A percentile compares a stretch with the other conserved stretches of the same genome.
Evolutionary conservation across 345 rosid genomes (phyloP).

Genomic region (Streptanthus diversifolius): DNA sequence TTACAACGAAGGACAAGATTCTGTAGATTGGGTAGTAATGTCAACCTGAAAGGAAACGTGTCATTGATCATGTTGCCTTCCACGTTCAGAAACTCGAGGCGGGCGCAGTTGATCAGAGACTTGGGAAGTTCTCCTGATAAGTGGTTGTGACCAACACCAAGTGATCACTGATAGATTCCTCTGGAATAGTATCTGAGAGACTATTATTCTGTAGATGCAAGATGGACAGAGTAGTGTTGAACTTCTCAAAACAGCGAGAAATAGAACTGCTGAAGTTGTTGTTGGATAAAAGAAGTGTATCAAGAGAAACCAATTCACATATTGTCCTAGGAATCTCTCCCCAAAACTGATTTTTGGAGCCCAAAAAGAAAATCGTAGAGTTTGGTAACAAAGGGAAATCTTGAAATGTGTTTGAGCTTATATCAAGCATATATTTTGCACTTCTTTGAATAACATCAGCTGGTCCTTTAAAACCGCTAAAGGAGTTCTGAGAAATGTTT

Average conservation of each 20-base stretch:
- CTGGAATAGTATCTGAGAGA: slow-evolving; percentile 20
- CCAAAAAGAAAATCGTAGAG: neutral
- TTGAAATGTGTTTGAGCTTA: slow-evolving; percentile 11
- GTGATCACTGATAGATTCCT: neutral
- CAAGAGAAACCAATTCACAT: neutral
- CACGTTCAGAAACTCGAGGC: slow-evolving; percentile 41
- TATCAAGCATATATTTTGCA: neutral
- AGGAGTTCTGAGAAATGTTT: slow-evolving; percentile 17
- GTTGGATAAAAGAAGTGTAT: slow-evolving; percentile 21
- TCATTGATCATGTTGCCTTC: slow-evolving; percentile 40
- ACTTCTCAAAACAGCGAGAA: slow-evolving; percentile 22
- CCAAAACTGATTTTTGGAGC: neutral
- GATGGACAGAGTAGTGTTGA: neutral
- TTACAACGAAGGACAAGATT: slow-evolving; percentile 50
- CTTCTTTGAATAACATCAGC: neutral
- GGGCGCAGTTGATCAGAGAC: slow-evolving; percentile 36
- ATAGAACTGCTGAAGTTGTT: slow-evolving; percentile 33
- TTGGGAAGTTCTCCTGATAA: slow-evolving; percentile 37
- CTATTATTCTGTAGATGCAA: slow-evolving; percentile 26
- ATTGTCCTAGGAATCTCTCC: slow-evolving; percentile 18
- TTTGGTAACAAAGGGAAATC: neutral
- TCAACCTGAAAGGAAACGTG: slow-evolving; percentile 41
- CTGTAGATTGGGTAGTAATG: slow-evolving; percentile 26
- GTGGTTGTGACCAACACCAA: slow-evolving; percentile 16
- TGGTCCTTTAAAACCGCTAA: slow-evolving; percentile 5